These are phyloP conservation scores for Eimeria praecox DNA, from an alignment of 169 alveolate genomes.

Conservation along the genomic window DNA sequence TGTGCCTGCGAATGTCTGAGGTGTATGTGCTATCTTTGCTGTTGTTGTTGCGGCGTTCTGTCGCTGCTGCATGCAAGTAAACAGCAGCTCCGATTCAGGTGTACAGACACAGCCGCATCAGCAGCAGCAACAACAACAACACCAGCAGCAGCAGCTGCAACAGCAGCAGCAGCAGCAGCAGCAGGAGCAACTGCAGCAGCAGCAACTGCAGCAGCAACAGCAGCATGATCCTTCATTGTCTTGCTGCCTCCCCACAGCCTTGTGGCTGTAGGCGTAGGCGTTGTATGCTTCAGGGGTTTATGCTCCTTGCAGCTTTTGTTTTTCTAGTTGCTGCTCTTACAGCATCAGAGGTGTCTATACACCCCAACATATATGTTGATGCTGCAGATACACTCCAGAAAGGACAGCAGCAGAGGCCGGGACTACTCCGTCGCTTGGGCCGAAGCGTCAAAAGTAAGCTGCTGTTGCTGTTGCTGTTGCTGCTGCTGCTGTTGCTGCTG, in stretches of 20 bases:
- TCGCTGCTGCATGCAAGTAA: background rate
- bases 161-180: background rate
- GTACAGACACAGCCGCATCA: background rate
- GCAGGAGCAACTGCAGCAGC: background rate
- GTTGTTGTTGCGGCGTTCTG: background rate
- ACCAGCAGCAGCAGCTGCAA: no score
- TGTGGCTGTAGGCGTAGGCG: background rate
- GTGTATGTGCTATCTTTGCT: no score
- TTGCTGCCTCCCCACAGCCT: background rate
- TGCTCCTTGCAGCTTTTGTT: background rate
- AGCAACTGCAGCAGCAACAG: background rate
- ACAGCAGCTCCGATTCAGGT: background rate
- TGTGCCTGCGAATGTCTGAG: no score
- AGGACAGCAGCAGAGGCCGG: background rate
- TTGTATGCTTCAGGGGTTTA: background rate
- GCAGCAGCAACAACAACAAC: background rate
- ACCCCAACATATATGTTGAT: background rate
- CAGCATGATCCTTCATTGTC: background rate
- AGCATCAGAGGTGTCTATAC: background rate
- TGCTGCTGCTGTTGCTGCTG: background rate
- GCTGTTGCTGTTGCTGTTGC: background rate
- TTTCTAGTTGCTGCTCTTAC: background rate
- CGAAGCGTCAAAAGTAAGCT: background rate
- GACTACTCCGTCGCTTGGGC: background rate
- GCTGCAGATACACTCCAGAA: background rate